A percentile compares a stretch with the other conserved stretches of the same genome.
Evolutionary conservation across 352 stramenopile genomes (phyloP).

Genomic region (Phytophthora aleatoria): DNA sequence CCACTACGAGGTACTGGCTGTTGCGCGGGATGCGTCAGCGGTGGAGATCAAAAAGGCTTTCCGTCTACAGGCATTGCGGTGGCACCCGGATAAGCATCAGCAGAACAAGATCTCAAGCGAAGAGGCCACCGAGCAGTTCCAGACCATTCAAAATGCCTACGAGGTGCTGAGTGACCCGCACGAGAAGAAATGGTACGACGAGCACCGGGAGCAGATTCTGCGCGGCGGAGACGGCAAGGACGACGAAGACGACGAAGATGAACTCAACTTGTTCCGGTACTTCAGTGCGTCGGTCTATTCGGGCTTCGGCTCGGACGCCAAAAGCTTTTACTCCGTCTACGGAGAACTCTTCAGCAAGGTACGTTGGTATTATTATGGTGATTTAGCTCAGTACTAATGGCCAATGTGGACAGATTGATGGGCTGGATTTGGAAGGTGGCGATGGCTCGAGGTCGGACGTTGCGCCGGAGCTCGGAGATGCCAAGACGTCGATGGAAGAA

Average conservation of each 20-base stretch:
- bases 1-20: constrained; percentile 83
- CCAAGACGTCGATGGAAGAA: constrained; percentile 45
- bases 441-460: constrained; percentile 9
- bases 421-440: constrained; percentile 50
- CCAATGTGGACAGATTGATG: constrained; percentile 58
- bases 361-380: not conserved
- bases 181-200: constrained; percentile 90
- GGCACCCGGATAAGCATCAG: constrained; percentile 89
- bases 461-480: constrained; percentile 60
- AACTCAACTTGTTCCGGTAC: constrained; percentile 79
- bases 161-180: constrained; percentile 86
- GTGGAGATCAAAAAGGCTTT: constrained; percentile 83
- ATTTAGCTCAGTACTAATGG: not conserved
- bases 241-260: constrained; percentile 43
- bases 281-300: constrained; percentile 80
- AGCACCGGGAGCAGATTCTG: constrained; percentile 87
- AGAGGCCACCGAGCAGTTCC: constrained; percentile 80
- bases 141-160: constrained; percentile 88
- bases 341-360: constrained; percentile 72
- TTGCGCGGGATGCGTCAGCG: constrained; percentile 57
- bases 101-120: constrained; percentile 69
- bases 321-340: constrained; percentile 84
- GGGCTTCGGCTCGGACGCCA: constrained; percentile 74
- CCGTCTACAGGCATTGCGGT: constrained; percentile 72
- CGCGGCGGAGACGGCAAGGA: constrained; percentile 58